Evolutionary conservation across 805 yeast genomes (phyloP), one percentile per base, ranked within the genome.

Genomic region (Candida peoriensis): DNA sequence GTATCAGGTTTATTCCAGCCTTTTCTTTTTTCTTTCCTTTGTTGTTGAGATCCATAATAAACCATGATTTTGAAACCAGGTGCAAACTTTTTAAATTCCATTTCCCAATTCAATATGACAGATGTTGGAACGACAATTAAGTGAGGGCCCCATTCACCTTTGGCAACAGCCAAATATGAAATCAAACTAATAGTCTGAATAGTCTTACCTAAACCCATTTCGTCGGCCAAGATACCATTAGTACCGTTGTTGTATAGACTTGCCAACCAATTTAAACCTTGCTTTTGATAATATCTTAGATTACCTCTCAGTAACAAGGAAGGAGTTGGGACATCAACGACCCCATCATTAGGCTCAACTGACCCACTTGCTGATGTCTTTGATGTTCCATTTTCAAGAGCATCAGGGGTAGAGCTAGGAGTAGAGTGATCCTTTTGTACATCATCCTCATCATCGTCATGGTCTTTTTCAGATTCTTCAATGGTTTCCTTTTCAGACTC

Each of bases 1-100:
- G 96, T 76, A 54, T 90, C 95, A 1, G 88, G 94, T 36, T 86
- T 88, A 53, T 90, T 90, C 99, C 99, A 93, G 3, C 99, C 99
- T 44, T 82, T 81, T 50, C 99, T 77, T 55, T 93, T 93, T 45
- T 86, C 93, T 32, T 89, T 89, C 54, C 99, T 79, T 57, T 93
- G 97, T 50, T 86, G 95, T 0, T 97, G 98, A 12, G 94, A 80
- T 0, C 99, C 99, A 52, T 90, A 93, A 58, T 93, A 93, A 0
- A 97, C 93, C 56, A 93, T 55, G 3, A 93, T 93, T 58, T 94
- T 90, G 58, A 93, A 83, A 0, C 98, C 99, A 0, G 99, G 99
- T 1, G 97, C 97, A 67, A 93, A 93, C 50, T 95, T 76, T 53
- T 94, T 93, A 63, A 93, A 89, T 54, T 93, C 99, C 97, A 94